A percentile compares a stretch with the other conserved stretches of the same genome.
Conservation (phyloP, 768 basidiomycete species). For the Psilocybe azurescens region DNA sequence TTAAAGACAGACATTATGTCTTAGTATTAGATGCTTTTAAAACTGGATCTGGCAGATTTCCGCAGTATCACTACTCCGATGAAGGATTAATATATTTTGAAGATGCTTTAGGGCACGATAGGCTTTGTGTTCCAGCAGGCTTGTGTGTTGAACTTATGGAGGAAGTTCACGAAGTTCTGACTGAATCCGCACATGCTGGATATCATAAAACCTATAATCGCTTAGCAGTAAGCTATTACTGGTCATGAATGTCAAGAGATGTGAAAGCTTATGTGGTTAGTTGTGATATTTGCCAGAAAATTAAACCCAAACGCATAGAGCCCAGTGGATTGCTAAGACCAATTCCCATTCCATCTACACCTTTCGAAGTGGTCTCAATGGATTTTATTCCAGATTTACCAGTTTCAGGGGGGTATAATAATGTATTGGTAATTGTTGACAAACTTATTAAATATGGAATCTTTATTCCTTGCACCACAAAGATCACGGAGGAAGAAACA, state of each 20-base stretch:
- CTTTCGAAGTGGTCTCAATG: constrained; percentile 36
- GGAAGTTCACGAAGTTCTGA: constrained; percentile 27
- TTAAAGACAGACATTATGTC: background rate
- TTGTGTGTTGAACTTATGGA: constrained; percentile 23
- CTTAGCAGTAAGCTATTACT: constrained; percentile 30
- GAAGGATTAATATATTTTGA: constrained; percentile 27
- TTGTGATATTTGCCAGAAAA: constrained; percentile 35
- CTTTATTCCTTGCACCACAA: constrained; percentile 39
- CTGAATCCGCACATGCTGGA: constrained; percentile 34
- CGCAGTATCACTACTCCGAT: background rate
- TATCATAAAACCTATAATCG: constrained; percentile 30
- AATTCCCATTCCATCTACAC: constrained; percentile 35
- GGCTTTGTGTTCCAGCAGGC: constrained; percentile 32
- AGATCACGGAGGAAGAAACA: constrained; percentile 28
- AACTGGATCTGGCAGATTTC: background rate
- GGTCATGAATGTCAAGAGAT: constrained; percentile 34
- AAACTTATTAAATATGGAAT: constrained; percentile 42
- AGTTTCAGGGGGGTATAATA: constrained; percentile 29
- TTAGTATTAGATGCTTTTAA: background rate
- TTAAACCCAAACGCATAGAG: constrained; percentile 27
- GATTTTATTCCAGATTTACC: constrained; percentile 44
- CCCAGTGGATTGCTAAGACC: constrained; percentile 37
- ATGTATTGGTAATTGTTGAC: constrained; percentile 39
- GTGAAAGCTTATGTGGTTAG: constrained; percentile 25
- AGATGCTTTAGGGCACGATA: constrained; percentile 26